phyloP scores from a whole-genome alignment of 2,329 filamentous ascomycete species.

The Aaosphaeria pasadenensis region DNA sequence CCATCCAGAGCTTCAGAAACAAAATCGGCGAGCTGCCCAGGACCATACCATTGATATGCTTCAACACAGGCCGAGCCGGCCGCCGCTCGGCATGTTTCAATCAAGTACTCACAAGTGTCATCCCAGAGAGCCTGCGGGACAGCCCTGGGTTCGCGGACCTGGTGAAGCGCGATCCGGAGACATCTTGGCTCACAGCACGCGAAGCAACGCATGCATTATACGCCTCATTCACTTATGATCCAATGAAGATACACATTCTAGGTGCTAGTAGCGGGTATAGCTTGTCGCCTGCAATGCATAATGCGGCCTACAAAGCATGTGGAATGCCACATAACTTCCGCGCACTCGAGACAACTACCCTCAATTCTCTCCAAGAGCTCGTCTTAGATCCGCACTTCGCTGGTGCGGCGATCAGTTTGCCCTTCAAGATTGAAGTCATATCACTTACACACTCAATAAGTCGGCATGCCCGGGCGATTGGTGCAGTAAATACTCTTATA shows the following conservation, averaged over 20 bases:
- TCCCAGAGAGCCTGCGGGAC: constrained; percentile 45
- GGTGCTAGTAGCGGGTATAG: constrained; percentile 72
- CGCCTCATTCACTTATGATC: constrained; percentile 63
- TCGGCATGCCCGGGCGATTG: constrained; percentile 70
- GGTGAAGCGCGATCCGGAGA: constrained; percentile 31
- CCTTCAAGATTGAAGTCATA: constrained; percentile 72
- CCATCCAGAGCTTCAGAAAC: constrained; percentile 55
- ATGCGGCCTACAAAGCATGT: constrained; percentile 62
- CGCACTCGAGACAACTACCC: constrained; percentile 60
- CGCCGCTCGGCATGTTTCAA: constrained; percentile 67
- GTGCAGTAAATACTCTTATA: constrained; percentile 73
- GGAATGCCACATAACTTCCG: constrained; percentile 68
- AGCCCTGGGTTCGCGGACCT: constrained; percentile 35
- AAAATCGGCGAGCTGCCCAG: constrained; percentile 45
- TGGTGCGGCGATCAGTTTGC: constrained; percentile 68
- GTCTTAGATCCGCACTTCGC: constrained; percentile 67
- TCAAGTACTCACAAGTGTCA: constrained; percentile 60
- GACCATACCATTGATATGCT: constrained; percentile 57
- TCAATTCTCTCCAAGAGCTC: constrained; percentile 63
- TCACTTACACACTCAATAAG: constrained; percentile 64
- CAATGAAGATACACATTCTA: constrained; percentile 70
- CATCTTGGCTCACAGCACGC: constrained; percentile 56
- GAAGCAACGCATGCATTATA: constrained; percentile 66
- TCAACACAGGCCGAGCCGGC: constrained; percentile 63
- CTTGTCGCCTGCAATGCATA: constrained; percentile 76